Percentiles rank a stretch among this genome's conserved stretches.
These are phyloP conservation scores for Trichoderma erinaceum DNA, from an alignment of 495 filamentous ascomycete genomes.

Conservation along the genomic window DNA sequence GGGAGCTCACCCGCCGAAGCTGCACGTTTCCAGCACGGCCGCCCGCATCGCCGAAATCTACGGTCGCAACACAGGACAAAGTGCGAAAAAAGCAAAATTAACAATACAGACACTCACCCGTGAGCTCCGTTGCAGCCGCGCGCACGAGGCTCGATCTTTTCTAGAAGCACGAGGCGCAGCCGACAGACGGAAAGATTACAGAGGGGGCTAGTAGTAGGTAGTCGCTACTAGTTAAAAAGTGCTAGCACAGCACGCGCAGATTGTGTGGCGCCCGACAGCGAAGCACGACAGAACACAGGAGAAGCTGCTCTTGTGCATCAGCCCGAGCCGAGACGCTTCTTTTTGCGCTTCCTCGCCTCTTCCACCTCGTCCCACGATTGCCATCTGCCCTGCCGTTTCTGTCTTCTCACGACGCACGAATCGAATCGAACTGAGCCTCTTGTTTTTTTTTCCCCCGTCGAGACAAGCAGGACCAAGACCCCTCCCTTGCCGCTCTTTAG, in stretches of 20 bases:
- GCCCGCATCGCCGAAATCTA: constrained; percentile 1
- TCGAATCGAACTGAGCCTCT: background rate
- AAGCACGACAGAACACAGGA: background rate
- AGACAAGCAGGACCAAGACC: background rate
- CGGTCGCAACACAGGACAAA: background rate
- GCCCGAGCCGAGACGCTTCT: background rate
- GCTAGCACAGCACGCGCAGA: constrained; percentile 11
- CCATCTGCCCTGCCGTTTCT: background rate
- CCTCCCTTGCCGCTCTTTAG: background rate
- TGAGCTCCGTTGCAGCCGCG: background rate
- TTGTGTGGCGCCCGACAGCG: background rate
- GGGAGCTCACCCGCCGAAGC: background rate
- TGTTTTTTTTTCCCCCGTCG: background rate
- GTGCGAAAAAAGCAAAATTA: background rate
- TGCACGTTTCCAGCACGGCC: constrained; percentile 4
- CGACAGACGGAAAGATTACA: background rate
- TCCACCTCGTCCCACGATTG: background rate
- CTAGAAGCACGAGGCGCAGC: constrained; percentile 14
- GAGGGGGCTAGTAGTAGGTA: background rate
- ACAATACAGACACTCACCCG: background rate
- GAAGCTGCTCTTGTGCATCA: background rate
- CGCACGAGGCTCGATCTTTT: background rate
- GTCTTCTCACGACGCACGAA: background rate
- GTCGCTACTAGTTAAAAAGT: background rate
- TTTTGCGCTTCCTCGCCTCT: background rate